Percentiles rank a stretch among this genome's conserved stretches.
These are phyloP conservation scores for Massarina eburnea DNA, from an alignment of 2,329 filamentous ascomycete species.

Conservation along the genomic window DNA sequence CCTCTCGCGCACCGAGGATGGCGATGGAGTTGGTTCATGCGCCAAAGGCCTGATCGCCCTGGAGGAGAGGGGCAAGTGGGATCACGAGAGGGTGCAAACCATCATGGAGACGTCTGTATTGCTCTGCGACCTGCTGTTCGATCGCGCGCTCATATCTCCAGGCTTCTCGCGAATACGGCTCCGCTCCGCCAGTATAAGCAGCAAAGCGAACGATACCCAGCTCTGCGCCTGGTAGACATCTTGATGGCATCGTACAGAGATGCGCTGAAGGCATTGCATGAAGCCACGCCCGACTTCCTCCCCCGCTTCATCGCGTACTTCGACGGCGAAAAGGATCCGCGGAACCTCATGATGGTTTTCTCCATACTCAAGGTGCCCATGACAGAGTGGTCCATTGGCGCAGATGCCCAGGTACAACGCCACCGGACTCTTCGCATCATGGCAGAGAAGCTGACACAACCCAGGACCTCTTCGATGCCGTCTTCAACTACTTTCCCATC, in stretches of 20 bases:
- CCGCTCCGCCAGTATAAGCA: constrained; percentile 63
- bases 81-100: constrained; percentile 56
- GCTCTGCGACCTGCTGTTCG: background rate
- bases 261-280: constrained; percentile 52
- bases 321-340: constrained; percentile 68
- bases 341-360: constrained; percentile 71
- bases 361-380: constrained; percentile 67
- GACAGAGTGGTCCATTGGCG: constrained; percentile 66
- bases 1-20: constrained; percentile 62
- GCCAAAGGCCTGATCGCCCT: constrained; percentile 61
- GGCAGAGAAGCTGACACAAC: constrained; percentile 4
- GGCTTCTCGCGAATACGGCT: constrained; percentile 53
- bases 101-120: constrained; percentile 54
- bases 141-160: constrained; percentile 6
- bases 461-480: constrained; percentile 63
- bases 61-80: constrained; percentile 62
- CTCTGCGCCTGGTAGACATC: constrained; percentile 62
- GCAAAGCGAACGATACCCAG: constrained; percentile 62
- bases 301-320: constrained; percentile 65
- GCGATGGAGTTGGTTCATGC: constrained; percentile 57
- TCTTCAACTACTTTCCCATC: constrained; percentile 73
- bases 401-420: constrained; percentile 57
- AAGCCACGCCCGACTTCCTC: constrained; percentile 56
- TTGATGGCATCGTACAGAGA: constrained; percentile 63
- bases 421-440: background rate